phyloP scores from a whole-genome alignment of 768 basidiomycete genomes.

The Scleroderma bovista region DNA sequence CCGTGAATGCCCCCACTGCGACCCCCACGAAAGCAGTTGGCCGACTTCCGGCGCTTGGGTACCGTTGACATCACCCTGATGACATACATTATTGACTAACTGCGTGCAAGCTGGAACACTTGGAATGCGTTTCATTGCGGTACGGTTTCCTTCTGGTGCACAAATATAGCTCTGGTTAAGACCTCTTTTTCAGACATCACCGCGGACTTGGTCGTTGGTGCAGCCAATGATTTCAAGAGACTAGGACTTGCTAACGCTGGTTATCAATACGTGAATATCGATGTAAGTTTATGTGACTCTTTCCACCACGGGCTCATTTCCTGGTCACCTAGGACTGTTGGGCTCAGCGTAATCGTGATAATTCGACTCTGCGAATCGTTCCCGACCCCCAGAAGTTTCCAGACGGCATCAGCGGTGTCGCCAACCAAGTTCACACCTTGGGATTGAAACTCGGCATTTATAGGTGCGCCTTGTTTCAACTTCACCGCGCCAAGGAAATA shows the following conservation, averaged over 20 bases:
- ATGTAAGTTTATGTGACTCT: conserved; percentile 24
- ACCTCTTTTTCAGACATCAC: conserved; percentile 33
- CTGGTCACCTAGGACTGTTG: conserved; percentile 40
- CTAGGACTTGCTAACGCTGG: conserved; percentile 44
- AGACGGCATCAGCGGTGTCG: conserved; percentile 42
- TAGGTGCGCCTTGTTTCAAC: conserved; percentile 25
- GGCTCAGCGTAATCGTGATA: conserved; percentile 36
- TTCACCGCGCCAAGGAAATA: not conserved
- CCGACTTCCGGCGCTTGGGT: conserved; percentile 45
- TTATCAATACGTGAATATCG: conserved; percentile 49
- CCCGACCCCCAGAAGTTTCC: conserved; percentile 52
- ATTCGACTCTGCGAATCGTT: conserved; percentile 37
- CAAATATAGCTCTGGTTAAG: not conserved
- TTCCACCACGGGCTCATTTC: not conserved
- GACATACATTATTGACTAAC: not conserved
- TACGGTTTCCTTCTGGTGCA: conserved; percentile 10
- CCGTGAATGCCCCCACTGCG: conserved; percentile 33
- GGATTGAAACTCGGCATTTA: conserved; percentile 51
- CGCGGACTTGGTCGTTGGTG: conserved; percentile 39
- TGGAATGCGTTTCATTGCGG: conserved; percentile 48
- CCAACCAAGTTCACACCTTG: conserved; percentile 39
- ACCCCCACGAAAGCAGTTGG: conserved; percentile 38
- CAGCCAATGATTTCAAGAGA: conserved; percentile 41
- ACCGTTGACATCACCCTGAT: not conserved
- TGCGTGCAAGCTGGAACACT: conserved; percentile 41